Base-by-base conservation (phyloP, 371 early-diverging fungal genomes). In the Rozella allomycis region DNA sequence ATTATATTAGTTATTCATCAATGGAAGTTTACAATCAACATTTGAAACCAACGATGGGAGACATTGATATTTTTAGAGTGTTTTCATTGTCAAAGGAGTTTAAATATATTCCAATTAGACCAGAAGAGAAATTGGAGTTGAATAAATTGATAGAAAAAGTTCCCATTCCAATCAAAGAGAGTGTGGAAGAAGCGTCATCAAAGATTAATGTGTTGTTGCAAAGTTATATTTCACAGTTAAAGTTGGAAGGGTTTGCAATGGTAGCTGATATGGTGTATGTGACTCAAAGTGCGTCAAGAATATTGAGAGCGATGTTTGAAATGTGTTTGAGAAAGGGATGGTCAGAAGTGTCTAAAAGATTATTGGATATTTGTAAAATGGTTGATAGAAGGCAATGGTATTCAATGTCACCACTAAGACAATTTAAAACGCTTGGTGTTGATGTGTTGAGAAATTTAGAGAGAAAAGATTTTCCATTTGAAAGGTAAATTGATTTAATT, bases 131-230 rank as follows among this genome's bases (percentile, higher is more conserved):
- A 50, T 60, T 83, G 31, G 93, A 93, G 49, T 50, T 96, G 25
- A 57, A 72, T 25, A 82, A 85, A 44, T 50, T 91, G 41, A 35
- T 81, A n/a, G 93, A 88, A 37, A 72, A 87, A 23, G 88, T 86
- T 5, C 91, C 91, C 10, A 67, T 87, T 3, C 91, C 90, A 8
- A 67, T 91, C 38, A 83, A 85, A 53, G 91, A 85, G 38, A 59
- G 68, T 13, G 44, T 83, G 4, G 88, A 90, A 39, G 80, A 79
- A 36, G 78, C 90, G 1, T 70, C 78, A 4, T 79, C 85, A 41
- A 96, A 96, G 56, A 72, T 91, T 43, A 84, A 83, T 35, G 82
- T 86, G n/a, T 50, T 96, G 22, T 57, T 96, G 31, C 93, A 96
- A 54, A 63, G 84, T 1, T 79, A 90, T 50, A 84, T 96, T 25